Conservation (phyloP, 2,329 filamentous ascomycete species). For the Cladophialophora immunda region DNA sequence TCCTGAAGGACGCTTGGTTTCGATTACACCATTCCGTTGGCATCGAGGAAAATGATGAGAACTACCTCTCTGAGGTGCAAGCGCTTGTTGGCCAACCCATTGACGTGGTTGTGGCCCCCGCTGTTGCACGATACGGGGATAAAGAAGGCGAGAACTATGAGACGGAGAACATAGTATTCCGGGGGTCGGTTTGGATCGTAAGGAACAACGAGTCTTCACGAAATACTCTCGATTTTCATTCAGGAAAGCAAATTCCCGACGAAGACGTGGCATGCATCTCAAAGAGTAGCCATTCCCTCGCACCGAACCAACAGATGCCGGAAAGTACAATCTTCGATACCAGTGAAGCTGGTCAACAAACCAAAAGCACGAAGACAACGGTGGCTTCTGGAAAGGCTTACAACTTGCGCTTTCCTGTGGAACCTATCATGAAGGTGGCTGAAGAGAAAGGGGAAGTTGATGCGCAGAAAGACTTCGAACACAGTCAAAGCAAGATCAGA, state of each 20-base stretch:
- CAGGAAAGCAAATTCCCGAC: not conserved
- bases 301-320: not conserved
- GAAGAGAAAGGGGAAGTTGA: not conserved
- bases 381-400: not conserved
- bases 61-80: not conserved
- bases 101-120: not conserved
- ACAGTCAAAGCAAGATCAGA: not conserved
- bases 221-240: not conserved
- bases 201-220: not conserved
- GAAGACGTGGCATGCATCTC: not conserved
- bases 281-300: not conserved
- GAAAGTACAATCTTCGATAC: not conserved
- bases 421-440: not conserved
- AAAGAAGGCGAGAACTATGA: slow-evolving; percentile 2
- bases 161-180: not conserved
- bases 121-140: not conserved
- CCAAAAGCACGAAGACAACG: not conserved
- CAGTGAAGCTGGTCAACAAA: not conserved
- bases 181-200: not conserved
- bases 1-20: not conserved
- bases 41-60: not conserved
- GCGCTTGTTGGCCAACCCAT: not conserved
- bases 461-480: not conserved
- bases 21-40: not conserved
- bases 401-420: not conserved